phyloP scores from a whole-genome alignment of 2,329 filamentous ascomycete species.

The Akanthomyces uredinophilus region DNA sequence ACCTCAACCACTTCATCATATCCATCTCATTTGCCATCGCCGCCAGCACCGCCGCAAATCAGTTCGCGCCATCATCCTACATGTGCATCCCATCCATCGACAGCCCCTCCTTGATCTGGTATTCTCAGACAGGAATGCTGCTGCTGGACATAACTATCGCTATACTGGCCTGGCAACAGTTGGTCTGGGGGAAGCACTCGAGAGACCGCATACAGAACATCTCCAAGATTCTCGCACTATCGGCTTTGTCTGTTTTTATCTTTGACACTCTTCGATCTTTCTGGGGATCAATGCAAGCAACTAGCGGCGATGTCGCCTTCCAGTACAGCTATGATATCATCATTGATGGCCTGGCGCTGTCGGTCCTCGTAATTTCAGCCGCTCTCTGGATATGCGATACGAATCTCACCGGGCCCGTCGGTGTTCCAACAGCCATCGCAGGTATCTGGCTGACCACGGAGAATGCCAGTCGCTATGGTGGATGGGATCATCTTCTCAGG shows the following conservation, averaged over 20 bases:
- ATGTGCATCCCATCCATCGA: constrained; percentile 45
- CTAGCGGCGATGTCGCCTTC: constrained; percentile 19
- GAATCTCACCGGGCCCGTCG: constrained; percentile 37
- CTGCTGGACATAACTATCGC: constrained; percentile 19
- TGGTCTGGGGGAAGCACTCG: constrained; percentile 46
- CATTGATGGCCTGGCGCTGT: constrained; percentile 42
- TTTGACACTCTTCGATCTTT: constrained; percentile 34
- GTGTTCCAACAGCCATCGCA: constrained; percentile 39
- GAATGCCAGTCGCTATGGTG: constrained; percentile 35
- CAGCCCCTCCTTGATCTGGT: constrained; percentile 29
- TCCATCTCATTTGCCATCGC: constrained; percentile 36
- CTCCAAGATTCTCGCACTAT: constrained; percentile 36
- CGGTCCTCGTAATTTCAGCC: constrained; percentile 39
- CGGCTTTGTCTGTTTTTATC: constrained; percentile 32
- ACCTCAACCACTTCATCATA: constrained; percentile 30
- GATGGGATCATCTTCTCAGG: constrained; percentile 40
- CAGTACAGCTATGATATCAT: constrained; percentile 46
- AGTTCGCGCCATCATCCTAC: constrained; percentile 43
- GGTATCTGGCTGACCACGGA: constrained; percentile 33
- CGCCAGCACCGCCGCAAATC: constrained; percentile 37
- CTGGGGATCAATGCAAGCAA: background rate
- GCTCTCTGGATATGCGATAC: constrained; percentile 43
- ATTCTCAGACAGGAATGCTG: constrained; percentile 31
- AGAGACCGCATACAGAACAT: constrained; percentile 42
- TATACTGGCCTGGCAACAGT: constrained; percentile 45